phyloP scores from a whole-genome alignment of 2,329 filamentous ascomycete genomes.

The Penicillium sp. region DNA sequence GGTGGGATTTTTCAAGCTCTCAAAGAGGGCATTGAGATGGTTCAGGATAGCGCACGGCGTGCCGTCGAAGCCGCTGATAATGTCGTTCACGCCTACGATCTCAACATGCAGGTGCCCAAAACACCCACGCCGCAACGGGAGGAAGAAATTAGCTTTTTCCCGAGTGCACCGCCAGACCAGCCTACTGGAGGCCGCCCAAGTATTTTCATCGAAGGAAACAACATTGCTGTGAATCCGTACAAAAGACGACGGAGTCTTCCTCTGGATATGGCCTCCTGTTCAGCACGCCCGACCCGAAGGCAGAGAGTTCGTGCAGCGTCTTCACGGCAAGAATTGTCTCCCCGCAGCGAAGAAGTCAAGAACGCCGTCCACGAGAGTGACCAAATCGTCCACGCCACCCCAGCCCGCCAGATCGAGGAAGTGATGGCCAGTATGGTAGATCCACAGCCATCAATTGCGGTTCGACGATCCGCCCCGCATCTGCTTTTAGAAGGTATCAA shows the following conservation, averaged over 20 bases:
- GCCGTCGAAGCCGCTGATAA: slow-evolving; percentile 74
- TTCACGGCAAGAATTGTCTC: slow-evolving; percentile 36
- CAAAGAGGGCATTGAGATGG: slow-evolving; percentile 68
- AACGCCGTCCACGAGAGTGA: slow-evolving; percentile 45
- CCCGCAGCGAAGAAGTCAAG: slow-evolving; percentile 42
- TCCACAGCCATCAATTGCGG: slow-evolving; percentile 35
- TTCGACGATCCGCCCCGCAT: slow-evolving; percentile 37
- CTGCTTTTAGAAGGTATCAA: slow-evolving; percentile 38
- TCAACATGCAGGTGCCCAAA: slow-evolving; percentile 73
- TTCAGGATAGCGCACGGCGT: slow-evolving; percentile 70
- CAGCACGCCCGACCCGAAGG: slow-evolving; percentile 33
- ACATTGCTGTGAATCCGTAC: slow-evolving; percentile 44
- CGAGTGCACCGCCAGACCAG: slow-evolving; percentile 24
- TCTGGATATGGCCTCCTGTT: slow-evolving; percentile 30
- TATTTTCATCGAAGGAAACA: slow-evolving; percentile 44
- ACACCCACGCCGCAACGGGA: slow-evolving; percentile 56
- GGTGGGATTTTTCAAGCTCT: slow-evolving; percentile 61
- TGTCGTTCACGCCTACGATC: slow-evolving; percentile 71
- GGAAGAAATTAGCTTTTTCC: slow-evolving; percentile 36
- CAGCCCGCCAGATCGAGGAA: slow-evolving; percentile 38
- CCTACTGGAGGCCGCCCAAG: slow-evolving; percentile 38
- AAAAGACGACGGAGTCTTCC: slow-evolving; percentile 47
- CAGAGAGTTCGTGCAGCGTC: slow-evolving; percentile 35
- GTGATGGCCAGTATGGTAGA: slow-evolving; percentile 41
- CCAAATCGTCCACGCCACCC: slow-evolving; percentile 38